Evolutionary conservation across 495 filamentous ascomycete species (phyloP), one percentile per base, ranked within the genome.

Genomic region (Xylaria longipes): DNA sequence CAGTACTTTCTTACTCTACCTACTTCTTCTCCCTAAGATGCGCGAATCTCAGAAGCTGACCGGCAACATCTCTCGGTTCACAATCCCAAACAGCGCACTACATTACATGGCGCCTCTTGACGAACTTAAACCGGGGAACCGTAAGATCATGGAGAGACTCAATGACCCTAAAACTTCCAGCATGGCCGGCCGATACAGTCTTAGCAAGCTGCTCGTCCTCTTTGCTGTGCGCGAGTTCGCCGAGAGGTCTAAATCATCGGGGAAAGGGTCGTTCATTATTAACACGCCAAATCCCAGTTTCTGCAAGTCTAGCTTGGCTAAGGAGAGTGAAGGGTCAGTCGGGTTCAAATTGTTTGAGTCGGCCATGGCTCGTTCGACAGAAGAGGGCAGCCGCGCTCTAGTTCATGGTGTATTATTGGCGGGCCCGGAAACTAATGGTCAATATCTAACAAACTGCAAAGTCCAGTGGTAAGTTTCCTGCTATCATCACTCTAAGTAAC

Each of bases 1-100:
- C n/a, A 73, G 70, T 64, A 85, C 81, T 0, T 77, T 84, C 2
- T 69, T 88, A 35, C 73, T 88, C 43, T 77, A 68, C 5, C 69
- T 87, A 0, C 76, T 84, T 2, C 71, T 85, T 20, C 76, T 86
- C 4, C 83, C 82, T 0, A 75, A 78, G 27, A 71, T 86, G 9
- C 77, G 77, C 25, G 78, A 81, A 1, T 79, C 80, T 12, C 72
- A 73, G 45, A 33, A 48, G 56, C 39, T 75, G 71, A 68, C 65
- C 2, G 65, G 65, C 9, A 57, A 57, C 50, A 12, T 41, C 22
- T 9, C 25, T 31, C 65, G 65, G 20, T 68, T 56, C 54, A 67
- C 71, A 46, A 71, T 75, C 17, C 57, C 63, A 0, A 73, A 73
- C 65, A 68, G 67, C 15, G 64, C 68, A 6, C 35, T 75, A 31